Conservation (phyloP, 768 basidiomycete genomes). For the Kwoniella shandongensis region DNA sequence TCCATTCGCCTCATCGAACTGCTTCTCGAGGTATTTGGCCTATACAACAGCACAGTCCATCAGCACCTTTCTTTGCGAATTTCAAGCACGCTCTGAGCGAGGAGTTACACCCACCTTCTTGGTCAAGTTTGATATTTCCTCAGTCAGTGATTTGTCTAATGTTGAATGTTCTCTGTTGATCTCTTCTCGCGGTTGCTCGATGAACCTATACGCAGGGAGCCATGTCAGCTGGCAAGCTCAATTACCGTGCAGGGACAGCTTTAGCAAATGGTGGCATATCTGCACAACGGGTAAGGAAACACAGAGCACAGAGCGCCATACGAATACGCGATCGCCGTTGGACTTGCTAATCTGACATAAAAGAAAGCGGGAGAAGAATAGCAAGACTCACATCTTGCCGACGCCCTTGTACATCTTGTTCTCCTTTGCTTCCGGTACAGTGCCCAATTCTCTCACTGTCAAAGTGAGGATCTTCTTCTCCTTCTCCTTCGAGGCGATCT, state of each 20-base stretch:
- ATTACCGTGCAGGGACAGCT: neutral
- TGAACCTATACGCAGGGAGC: constrained; percentile 65
- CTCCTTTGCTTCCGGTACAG: constrained; percentile 62
- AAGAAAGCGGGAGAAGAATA: constrained; percentile 4
- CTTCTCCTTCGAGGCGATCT: constrained; percentile 75
- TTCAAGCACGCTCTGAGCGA: neutral
- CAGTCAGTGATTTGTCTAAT: constrained; percentile 78
- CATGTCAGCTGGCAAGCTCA: neutral
- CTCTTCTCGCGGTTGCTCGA: constrained; percentile 74
- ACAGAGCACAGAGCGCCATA: neutral
- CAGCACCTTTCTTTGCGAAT: neutral
- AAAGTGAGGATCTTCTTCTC: constrained; percentile 86
- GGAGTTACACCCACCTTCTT: constrained; percentile 68
- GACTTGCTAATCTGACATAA: neutral
- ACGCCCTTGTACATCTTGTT: constrained; percentile 90
- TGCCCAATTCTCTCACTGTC: constrained; percentile 76
- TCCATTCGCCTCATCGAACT: constrained; percentile 82
- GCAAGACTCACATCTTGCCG: constrained; percentile 84
- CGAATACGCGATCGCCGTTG: neutral
- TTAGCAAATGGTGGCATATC: neutral
- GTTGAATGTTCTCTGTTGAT: constrained; percentile 74
- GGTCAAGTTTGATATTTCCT: constrained; percentile 74
- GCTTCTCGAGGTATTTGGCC: constrained; percentile 91
- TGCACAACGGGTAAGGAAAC: neutral
- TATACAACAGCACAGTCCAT: constrained; percentile 41